These are phyloP conservation scores for Lotmaria passim DNA, from an alignment of 208 protist genomes.

Conservation along the genomic window DNA sequence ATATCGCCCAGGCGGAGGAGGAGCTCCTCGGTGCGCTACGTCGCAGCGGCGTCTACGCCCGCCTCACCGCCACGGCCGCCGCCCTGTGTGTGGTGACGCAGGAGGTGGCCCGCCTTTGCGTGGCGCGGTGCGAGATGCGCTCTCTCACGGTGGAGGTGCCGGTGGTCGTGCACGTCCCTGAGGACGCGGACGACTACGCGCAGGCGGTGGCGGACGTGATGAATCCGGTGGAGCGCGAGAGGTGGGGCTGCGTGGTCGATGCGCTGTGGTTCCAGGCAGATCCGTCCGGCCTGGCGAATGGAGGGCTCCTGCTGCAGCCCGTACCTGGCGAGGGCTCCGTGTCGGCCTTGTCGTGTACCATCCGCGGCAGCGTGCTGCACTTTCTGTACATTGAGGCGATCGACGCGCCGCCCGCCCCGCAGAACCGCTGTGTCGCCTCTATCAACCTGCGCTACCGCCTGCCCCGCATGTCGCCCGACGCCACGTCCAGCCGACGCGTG, in stretches of 20 bases:
- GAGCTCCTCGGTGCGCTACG: constrained; percentile 24
- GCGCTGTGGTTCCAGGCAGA: constrained; percentile 81
- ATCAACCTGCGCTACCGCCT: constrained; percentile 32
- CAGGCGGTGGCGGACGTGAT: constrained; percentile 35
- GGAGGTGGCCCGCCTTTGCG: constrained; percentile 33
- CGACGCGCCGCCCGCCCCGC: constrained; percentile 26
- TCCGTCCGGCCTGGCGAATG: constrained; percentile 44
- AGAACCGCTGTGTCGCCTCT: not conserved
- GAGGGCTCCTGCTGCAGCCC: constrained; percentile 48
- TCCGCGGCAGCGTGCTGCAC: constrained; percentile 22
- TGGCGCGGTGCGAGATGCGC: constrained; percentile 8
- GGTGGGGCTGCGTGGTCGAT: constrained; percentile 69
- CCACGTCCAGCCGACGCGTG: constrained; percentile 24
- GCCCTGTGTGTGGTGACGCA: constrained; percentile 39
- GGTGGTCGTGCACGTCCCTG: constrained; percentile 36
- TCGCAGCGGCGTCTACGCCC: constrained; percentile 1
- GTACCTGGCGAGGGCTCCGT: constrained; percentile 15
- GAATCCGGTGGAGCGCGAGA: constrained; percentile 43
- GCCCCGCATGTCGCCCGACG: constrained; percentile 31
- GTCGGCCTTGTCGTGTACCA: not conserved
- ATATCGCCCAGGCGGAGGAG: constrained; percentile 26
- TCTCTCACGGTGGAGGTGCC: constrained; percentile 31
- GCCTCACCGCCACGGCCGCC: constrained; percentile 20
- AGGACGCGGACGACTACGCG: constrained; percentile 31
- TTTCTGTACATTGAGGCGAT: constrained; percentile 53